Conservation (phyloP, 768 basidiomycete species). For the Rhodotorula toruloides region DNA sequence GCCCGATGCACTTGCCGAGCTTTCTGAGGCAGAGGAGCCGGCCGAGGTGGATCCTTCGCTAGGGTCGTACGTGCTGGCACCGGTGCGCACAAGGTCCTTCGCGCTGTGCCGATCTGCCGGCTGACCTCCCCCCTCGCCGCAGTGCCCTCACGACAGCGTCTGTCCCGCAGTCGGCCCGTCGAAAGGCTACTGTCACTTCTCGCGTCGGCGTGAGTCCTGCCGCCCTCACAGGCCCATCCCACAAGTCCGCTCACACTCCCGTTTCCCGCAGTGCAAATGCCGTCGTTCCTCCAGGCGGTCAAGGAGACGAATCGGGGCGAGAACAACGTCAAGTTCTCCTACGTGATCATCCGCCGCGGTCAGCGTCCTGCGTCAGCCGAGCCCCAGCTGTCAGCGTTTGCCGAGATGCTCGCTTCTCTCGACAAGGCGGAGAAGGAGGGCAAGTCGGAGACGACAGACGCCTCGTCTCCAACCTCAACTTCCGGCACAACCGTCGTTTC, state of each 20-base stretch:
- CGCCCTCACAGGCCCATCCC: not conserved
- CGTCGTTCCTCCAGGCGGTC: conserved; percentile 74
- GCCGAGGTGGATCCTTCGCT: conserved; percentile 34
- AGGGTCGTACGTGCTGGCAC: conserved; percentile 81
- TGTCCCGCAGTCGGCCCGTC: conserved; percentile 62
- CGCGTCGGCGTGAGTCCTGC: conserved; percentile 56
- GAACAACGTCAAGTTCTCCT: conserved; percentile 82
- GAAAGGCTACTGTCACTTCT: conserved; percentile 63
- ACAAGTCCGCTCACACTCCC: not conserved
- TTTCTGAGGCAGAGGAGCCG: conserved; percentile 40
- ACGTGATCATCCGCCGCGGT: conserved; percentile 80
- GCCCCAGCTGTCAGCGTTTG: not conserved
- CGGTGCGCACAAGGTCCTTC: conserved; percentile 54
- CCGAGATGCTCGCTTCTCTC: not conserved
- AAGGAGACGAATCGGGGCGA: conserved; percentile 81
- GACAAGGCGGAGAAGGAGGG: conserved; percentile 6
- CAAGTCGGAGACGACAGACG: not conserved
- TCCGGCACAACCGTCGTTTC: conserved; percentile 38
- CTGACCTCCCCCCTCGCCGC: conserved; percentile 5
- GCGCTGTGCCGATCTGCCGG: not conserved
- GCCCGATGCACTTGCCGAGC: conserved; percentile 10
- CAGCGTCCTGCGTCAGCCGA: conserved; percentile 55
- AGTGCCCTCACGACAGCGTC: conserved; percentile 85
- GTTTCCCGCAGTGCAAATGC: conserved; percentile 59
- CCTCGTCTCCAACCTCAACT: not conserved